These are phyloP conservation scores for Saccharomyces hybrid DNA, from an alignment of 1,139 yeast species.

Conservation along the genomic window DNA sequence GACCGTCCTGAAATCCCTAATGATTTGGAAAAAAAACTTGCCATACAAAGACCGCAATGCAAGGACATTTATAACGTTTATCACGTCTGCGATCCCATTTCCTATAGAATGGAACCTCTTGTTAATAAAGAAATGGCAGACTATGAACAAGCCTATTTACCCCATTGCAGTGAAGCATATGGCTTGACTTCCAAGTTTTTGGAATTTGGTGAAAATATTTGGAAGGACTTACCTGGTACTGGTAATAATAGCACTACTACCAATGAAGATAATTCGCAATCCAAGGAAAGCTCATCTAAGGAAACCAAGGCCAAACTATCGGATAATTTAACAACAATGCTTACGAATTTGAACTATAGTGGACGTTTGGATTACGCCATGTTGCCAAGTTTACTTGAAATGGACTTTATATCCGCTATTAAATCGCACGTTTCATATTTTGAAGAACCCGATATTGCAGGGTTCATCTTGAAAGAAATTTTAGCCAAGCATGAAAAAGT, in stretches of 20 bases:
- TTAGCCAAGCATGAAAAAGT: slow-evolving; percentile 11
- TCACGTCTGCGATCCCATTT: slow-evolving; percentile 87
- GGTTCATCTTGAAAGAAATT: slow-evolving; percentile 59
- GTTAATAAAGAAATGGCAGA: slow-evolving; percentile 48
- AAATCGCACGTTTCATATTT: slow-evolving; percentile 86
- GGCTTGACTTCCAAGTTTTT: slow-evolving; percentile 25
- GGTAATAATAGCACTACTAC: background rate
- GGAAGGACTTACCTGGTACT: slow-evolving; percentile 14
- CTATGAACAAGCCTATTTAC: slow-evolving; percentile 44
- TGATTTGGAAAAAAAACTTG: slow-evolving; percentile 5
- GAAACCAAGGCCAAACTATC: slow-evolving; percentile 19
- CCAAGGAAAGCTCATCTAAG: slow-evolving; percentile 20
- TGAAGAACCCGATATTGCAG: slow-evolving; percentile 80
- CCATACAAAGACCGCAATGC: slow-evolving; percentile 42
- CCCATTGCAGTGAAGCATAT: slow-evolving; percentile 23
- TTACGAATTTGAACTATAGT: slow-evolving; percentile 48
- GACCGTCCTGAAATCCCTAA: slow-evolving; percentile 3
- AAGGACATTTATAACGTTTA: slow-evolving; percentile 63
- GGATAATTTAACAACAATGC: slow-evolving; percentile 21
- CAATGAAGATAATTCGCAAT: slow-evolving; percentile 4
- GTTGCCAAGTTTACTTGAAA: slow-evolving; percentile 74
- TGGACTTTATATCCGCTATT: slow-evolving; percentile 69
- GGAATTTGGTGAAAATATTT: slow-evolving; percentile 22
- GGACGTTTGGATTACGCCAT: slow-evolving; percentile 80
- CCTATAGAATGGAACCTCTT: slow-evolving; percentile 80